These are phyloP conservation scores for Sporothrix dimorphospora DNA, from an alignment of 2,329 filamentous ascomycete species.

Conservation along the genomic window DNA sequence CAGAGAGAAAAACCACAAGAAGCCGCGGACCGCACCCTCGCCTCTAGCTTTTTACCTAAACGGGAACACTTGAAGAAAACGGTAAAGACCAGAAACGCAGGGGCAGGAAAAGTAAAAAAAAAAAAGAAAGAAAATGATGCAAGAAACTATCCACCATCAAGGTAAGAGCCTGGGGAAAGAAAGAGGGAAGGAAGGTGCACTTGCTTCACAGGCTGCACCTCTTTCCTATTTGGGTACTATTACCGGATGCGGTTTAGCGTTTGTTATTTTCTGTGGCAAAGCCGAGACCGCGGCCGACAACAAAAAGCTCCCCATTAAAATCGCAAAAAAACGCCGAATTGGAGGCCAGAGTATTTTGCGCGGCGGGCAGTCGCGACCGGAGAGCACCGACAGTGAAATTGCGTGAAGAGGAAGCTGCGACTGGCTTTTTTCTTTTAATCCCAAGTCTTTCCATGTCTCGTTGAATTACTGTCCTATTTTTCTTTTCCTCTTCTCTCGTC, in stretches of 20 bases:
- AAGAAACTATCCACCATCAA: conserved; percentile 14
- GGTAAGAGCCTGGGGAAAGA: neutral
- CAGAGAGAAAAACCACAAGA: neutral
- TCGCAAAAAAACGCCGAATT: conserved; percentile 10
- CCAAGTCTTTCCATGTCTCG: neutral
- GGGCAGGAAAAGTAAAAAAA: neutral
- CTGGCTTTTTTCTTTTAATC: neutral
- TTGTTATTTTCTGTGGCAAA: neutral
- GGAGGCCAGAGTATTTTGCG: neutral
- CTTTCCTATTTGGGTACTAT: conserved; percentile 35
- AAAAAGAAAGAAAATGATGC: neutral
- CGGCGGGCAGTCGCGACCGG: conserved; percentile 15
- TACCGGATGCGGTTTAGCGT: conserved; percentile 29
- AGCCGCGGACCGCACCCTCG: neutral
- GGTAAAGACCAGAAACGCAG: conserved; percentile 16
- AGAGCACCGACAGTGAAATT: neutral
- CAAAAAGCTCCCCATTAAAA: conserved; percentile 14
- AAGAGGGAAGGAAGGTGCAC: too few species aligned
- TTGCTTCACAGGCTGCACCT: conserved; percentile 18
- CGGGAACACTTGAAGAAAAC: conserved; percentile 29
- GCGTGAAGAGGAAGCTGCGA: neutral
- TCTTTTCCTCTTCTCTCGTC: neutral
- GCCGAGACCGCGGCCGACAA: conserved; percentile 25
- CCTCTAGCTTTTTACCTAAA: conserved; percentile 24
- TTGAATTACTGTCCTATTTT: neutral